Percentiles rank a stretch among this genome's conserved stretches.
Conservation (phyloP, 1,139 yeast species). For the Taiozyma sp. region DNA sequence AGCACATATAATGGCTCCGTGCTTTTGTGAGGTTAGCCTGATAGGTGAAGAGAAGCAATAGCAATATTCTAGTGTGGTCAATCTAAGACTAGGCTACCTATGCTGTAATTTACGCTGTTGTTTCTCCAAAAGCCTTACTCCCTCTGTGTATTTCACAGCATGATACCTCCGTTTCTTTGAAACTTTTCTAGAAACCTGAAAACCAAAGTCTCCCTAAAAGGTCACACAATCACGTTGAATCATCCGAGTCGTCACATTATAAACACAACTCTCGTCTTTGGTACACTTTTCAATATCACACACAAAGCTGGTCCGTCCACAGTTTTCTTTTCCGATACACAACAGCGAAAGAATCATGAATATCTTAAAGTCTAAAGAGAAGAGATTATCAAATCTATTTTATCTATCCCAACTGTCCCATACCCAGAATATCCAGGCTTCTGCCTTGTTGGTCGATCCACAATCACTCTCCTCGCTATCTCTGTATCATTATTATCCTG, state of each 20-base stretch:
- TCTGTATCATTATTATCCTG: conserved; percentile 15
- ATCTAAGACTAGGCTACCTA: background rate
- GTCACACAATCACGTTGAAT: background rate
- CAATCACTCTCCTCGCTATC: conserved; percentile 11
- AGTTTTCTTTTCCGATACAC: background rate
- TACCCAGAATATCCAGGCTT: conserved; percentile 7
- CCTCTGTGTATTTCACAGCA: background rate
- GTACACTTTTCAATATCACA: background rate
- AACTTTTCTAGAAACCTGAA: background rate
- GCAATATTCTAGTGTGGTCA: no score
- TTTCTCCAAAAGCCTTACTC: background rate
- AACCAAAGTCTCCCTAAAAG: background rate
- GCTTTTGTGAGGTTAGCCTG: background rate
- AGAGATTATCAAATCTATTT: conserved; percentile 18
- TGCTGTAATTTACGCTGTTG: background rate
- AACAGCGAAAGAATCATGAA: conserved; percentile 10
- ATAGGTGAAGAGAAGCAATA: background rate
- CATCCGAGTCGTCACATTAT: background rate
- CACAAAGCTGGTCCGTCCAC: background rate
- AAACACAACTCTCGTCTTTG: background rate
- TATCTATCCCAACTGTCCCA: conserved; percentile 17
- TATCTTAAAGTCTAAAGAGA: conserved; percentile 17
- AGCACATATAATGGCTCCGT: no score
- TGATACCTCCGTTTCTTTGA: background rate
- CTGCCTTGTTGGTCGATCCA: conserved; percentile 19